Percentiles rank a stretch among this genome's conserved stretches.
Conservation (phyloP, 1,139 yeast genomes). For the Lizanozyma gosingica region DNA sequence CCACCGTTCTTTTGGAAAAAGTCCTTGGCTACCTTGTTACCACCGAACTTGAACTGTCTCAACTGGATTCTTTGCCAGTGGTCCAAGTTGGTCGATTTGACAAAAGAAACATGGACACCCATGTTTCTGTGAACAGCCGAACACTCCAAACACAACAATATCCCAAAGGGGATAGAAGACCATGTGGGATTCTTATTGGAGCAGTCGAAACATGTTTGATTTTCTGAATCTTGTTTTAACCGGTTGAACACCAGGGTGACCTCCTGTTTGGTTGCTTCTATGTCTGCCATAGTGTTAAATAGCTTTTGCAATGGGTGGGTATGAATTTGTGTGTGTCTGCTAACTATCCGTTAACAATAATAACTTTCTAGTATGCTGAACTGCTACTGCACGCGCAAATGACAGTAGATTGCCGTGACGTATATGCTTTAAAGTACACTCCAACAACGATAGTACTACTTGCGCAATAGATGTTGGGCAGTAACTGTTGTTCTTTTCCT, state of each 20-base stretch:
- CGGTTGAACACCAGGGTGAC: conserved; percentile 49
- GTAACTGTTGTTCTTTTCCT: no score
- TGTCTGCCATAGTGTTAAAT: conserved; percentile 38
- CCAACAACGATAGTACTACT: no score
- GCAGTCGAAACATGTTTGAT: conserved; percentile 71
- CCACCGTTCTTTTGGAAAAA: conserved; percentile 83
- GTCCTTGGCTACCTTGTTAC: conserved; percentile 78
- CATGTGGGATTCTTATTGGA: conserved; percentile 43
- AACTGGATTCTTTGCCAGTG: conserved; percentile 86
- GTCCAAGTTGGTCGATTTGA: conserved; percentile 85
- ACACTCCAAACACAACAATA: conserved; percentile 40
- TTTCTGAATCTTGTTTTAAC: conserved; percentile 58
- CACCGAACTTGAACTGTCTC: conserved; percentile 87
- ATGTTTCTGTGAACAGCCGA: conserved; percentile 42
- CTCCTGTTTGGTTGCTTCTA: conserved; percentile 56
- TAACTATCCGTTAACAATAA: no score
- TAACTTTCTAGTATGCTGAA: no score
- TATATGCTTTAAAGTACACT: no score
- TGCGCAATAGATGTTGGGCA: no score
- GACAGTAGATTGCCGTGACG: no score
- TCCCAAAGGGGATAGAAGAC: conserved; percentile 44
- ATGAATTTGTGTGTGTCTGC: no score
- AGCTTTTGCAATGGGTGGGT: no score
- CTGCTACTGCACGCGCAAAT: no score
- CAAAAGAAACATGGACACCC: conserved; percentile 48